Conservation (phyloP, 495 filamentous ascomycete species). For the Annulohypoxylon nitens region DNA sequence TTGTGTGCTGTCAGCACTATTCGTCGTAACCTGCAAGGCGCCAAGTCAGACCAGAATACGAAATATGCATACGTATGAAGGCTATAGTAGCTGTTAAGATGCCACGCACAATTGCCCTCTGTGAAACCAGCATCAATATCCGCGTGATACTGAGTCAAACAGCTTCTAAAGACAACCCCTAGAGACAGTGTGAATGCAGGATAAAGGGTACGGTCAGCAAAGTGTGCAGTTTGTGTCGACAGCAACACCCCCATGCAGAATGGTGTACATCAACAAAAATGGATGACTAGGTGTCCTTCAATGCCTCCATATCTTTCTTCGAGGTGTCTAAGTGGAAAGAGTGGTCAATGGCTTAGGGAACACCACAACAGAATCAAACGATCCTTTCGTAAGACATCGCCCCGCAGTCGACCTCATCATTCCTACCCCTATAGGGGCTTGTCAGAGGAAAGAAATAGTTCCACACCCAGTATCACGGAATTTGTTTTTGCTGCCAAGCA, state of each 20-base stretch:
- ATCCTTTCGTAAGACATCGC: conserved; percentile 22
- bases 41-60: conserved; percentile 48
- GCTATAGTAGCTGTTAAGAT: conserved; percentile 30
- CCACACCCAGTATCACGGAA: conserved; percentile 17
- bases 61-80: conserved; percentile 39
- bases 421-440: not conserved
- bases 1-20: conserved; percentile 27
- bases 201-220: conserved; percentile 39
- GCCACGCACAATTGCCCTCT: conserved; percentile 24
- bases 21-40: conserved; percentile 42
- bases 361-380: not conserved
- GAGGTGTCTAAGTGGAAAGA: not conserved
- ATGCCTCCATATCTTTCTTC: not conserved
- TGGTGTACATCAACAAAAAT: not conserved
- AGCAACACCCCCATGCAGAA: not conserved
- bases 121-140: conserved; percentile 34
- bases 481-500: conserved; percentile 21
- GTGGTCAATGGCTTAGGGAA: not conserved
- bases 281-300: not conserved
- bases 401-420: not conserved
- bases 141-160: conserved; percentile 40
- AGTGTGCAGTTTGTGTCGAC: conserved; percentile 6
- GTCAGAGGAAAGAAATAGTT: conserved; percentile 9
- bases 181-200: conserved; percentile 39
- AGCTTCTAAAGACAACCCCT: conserved; percentile 7